Percentiles rank a stretch among this genome's conserved stretches.
These are phyloP conservation scores for Ashbya aceris DNA, from an alignment of 1,139 yeast genomes.

Conservation along the genomic window DNA sequence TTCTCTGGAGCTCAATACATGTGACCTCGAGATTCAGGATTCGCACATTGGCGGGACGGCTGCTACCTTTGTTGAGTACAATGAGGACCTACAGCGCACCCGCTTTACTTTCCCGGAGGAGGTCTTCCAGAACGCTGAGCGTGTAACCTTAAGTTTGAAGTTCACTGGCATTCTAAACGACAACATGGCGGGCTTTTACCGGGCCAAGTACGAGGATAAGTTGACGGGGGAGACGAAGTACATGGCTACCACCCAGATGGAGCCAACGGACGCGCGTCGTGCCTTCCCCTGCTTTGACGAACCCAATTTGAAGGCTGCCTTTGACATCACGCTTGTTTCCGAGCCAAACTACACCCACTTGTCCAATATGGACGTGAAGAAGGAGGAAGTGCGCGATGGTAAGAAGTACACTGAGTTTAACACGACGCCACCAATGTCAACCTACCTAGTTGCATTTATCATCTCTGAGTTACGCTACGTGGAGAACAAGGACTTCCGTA, in stretches of 20 bases:
- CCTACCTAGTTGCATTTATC: constrained; percentile 73
- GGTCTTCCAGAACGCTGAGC: constrained; percentile 33
- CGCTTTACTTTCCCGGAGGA: constrained; percentile 47
- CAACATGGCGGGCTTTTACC: constrained; percentile 72
- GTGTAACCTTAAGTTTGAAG: constrained; percentile 39
- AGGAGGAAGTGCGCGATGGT: constrained; percentile 37
- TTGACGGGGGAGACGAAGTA: constrained; percentile 52
- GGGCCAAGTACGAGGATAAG: constrained; percentile 58
- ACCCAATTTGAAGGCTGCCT: constrained; percentile 71
- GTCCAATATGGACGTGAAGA: constrained; percentile 62
- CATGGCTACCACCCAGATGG: constrained; percentile 77
- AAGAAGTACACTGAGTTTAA: constrained; percentile 50
- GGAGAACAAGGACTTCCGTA: constrained; percentile 54
- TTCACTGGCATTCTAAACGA: constrained; percentile 69
- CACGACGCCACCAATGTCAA: constrained; percentile 69
- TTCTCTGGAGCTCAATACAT: constrained; percentile 39
- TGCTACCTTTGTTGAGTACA: constrained; percentile 31
- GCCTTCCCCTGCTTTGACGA: constrained; percentile 89
- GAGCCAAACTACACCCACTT: constrained; percentile 52
- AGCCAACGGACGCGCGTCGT: constrained; percentile 77
- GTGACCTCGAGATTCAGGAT: constrained; percentile 54
- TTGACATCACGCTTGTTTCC: constrained; percentile 51
- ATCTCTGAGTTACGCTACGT: constrained; percentile 72
- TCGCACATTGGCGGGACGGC: constrained; percentile 38
- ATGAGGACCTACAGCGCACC: constrained; percentile 54